Base-by-base conservation (phyloP, 495 filamentous ascomycete species). In the Cudoniella acicularis region DNA sequence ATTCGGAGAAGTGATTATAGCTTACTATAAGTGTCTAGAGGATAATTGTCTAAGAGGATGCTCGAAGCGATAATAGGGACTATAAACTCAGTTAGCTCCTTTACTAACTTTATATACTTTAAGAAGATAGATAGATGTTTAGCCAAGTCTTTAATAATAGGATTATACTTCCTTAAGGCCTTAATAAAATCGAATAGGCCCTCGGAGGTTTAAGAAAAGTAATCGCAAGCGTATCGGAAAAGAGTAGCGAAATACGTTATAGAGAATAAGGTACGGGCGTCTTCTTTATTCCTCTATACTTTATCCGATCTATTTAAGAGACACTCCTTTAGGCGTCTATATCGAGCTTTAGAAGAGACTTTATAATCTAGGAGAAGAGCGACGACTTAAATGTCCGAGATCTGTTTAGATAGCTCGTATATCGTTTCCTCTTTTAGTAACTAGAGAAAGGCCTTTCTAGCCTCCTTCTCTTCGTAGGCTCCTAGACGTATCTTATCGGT, bases 181-280 rank as follows among this genome's bases (percentile, higher is more conserved):
- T 48, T 66, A 36, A 69, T 56, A 45, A 67, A 65, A 56, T 63
- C 56, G 55, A 69, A 63, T 16, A 48, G 65, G 47, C 62, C 53
- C 23, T 45, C 51, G 49, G 54, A 16, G 22, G 36, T 54, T n/a
- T 50, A 18, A 36, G 27, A 30, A 49, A 67, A 67, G 18, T 69
- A 54, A 49, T 56, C 40, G 21, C 36, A 54, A 54, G 55, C 57
- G 41, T 54, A 53, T 49, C 52, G 46, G 23, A 67, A 61, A 54
- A 69, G 51, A 8, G 59, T 23, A 25, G 55, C 40, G 49, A 69
- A 65, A 60, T 69, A 53, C 17, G 18, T 23, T 27, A 52, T 27
- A 26, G 54, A 62, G 49, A 69, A 69, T 9, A 62, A 54, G 21
- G 27, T 62, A 43, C 59, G 27, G 22, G 22, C 18, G 18, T 63